phyloP scores from a whole-genome alignment of 441 rosid species.

The Pelargonium fulgidum region DNA sequence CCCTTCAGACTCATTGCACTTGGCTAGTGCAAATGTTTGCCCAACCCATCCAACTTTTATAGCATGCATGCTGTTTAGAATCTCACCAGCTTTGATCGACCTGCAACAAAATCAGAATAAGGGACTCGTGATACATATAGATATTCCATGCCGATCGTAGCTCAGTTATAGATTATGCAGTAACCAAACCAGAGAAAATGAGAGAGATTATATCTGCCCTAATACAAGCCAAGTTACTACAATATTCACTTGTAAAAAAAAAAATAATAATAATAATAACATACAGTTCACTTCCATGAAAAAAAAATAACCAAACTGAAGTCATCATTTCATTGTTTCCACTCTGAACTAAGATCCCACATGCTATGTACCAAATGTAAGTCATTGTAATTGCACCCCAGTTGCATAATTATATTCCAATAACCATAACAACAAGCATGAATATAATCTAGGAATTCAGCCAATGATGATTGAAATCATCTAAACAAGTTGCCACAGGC shows the following conservation, averaged over 20 bases:
- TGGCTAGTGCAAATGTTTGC: slow-evolving; percentile 70
- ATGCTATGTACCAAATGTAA: not conserved
- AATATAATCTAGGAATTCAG: not conserved
- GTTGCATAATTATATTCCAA: not conserved
- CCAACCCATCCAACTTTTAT: slow-evolving; percentile 61
- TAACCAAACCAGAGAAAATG: not conserved
- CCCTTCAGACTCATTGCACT: slow-evolving; percentile 59
- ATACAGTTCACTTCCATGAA: not conserved
- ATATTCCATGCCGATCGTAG: not conserved
- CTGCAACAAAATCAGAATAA: slow-evolving; percentile 20
- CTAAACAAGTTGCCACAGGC: not conserved
- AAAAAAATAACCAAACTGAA: not conserved
- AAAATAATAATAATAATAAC: too few species aligned
- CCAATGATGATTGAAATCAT: not conserved
- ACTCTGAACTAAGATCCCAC: not conserved
- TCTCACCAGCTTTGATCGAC: slow-evolving; percentile 25
- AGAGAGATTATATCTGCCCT: not conserved
- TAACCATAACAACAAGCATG: not conserved
- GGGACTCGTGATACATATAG: not conserved
- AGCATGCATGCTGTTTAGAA: slow-evolving; percentile 49
- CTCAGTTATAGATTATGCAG: too few species aligned
- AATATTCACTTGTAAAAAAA: not conserved
- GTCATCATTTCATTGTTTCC: not conserved
- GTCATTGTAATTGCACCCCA: not conserved
- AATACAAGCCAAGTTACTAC: not conserved